Conservation (phyloP, 768 basidiomycete genomes). For the Trametes coccinea region DNA sequence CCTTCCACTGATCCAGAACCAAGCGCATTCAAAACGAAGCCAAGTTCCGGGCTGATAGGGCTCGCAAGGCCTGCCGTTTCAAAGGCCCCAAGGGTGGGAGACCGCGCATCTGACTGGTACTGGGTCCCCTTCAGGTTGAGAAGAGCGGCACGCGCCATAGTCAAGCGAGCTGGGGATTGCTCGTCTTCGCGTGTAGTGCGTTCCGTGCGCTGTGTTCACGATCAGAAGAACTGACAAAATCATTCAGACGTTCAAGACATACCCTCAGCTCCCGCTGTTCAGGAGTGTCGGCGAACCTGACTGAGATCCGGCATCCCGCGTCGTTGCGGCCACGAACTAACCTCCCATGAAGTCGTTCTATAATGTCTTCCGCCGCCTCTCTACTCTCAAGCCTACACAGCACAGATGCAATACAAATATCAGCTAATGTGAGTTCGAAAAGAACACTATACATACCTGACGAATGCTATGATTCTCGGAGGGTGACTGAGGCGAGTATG, state of each 20-base stretch:
- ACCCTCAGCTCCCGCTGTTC: slow-evolving; percentile 80
- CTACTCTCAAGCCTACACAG: slow-evolving; percentile 65
- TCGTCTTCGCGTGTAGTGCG: slow-evolving; percentile 61
- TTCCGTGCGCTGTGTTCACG: slow-evolving; percentile 55
- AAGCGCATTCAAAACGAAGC: slow-evolving; percentile 10
- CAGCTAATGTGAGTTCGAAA: background rate
- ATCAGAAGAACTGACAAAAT: slow-evolving; percentile 5
- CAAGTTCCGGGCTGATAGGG: slow-evolving; percentile 12
- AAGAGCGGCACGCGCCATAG: slow-evolving; percentile 77
- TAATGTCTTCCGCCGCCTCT: slow-evolving; percentile 70
- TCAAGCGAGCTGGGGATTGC: slow-evolving; percentile 60
- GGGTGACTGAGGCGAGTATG: slow-evolving; percentile 76
- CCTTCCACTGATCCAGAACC: slow-evolving; percentile 2
- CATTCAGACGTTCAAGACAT: slow-evolving; percentile 29
- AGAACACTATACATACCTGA: slow-evolving; percentile 46
- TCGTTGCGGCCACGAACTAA: slow-evolving; percentile 83
- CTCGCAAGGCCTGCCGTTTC: slow-evolving; percentile 15
- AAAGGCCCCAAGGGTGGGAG: slow-evolving; percentile 28
- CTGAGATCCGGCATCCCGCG: slow-evolving; percentile 72
- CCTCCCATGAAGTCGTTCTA: slow-evolving; percentile 75
- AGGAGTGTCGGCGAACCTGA: slow-evolving; percentile 75
- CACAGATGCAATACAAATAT: background rate
- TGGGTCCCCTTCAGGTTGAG: slow-evolving; percentile 76
- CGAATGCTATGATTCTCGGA: slow-evolving; percentile 79
- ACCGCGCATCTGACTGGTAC: slow-evolving; percentile 30